Base-by-base conservation (phyloP, 306 rosid genomes). In the Begonia masoniana region DNA sequence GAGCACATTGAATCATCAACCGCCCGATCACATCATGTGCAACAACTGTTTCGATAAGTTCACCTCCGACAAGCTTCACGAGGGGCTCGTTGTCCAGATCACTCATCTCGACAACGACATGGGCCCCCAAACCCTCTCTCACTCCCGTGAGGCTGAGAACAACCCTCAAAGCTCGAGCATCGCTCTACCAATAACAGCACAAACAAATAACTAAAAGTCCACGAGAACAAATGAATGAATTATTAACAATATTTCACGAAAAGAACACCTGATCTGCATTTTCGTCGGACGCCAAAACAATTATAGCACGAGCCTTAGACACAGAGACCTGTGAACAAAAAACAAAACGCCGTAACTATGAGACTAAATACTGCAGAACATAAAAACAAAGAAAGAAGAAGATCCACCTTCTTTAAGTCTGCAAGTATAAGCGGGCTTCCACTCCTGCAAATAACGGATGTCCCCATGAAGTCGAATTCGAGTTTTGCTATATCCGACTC, bases 11-110 rank as follows among this genome's bases (percentile, higher is more conserved):
- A 74, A 89, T 89, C 97, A 89, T 89, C 65, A 89, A 71, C 59
- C 97, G 94, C 48, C 97, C 97, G 75, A 89, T 89, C 61, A 89
- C 97, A 73, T 89, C 97, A 74, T 89, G 97, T 42, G 97, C 97
- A 58, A 89, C 97, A 65, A 89, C 97, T 23, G 97, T 85, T 85
- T 89, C 95, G 72, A 78, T 82, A 62, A 85, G 91, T 59, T 76
- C 95, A 60, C 95, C 97, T 23, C 97, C 97, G 47, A 89, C 97
- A 65, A 85, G 95, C 85, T 89, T 85, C 62, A 89, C 97, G 36
- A 89, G 71, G 53, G 95, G 97, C 69, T 89, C 97, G 35, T 89
- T 89, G 70, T 89, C 97, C 54, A 89, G 85, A 76, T 89, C 97
- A 55, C 97, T 89, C 97, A 89, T 78, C 80, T 89, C 97, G 48